Percentiles rank a stretch among this genome's conserved stretches.
These are phyloP conservation scores for Aciculosporium take DNA, from an alignment of 2,329 filamentous ascomycete species.

Conservation along the genomic window DNA sequence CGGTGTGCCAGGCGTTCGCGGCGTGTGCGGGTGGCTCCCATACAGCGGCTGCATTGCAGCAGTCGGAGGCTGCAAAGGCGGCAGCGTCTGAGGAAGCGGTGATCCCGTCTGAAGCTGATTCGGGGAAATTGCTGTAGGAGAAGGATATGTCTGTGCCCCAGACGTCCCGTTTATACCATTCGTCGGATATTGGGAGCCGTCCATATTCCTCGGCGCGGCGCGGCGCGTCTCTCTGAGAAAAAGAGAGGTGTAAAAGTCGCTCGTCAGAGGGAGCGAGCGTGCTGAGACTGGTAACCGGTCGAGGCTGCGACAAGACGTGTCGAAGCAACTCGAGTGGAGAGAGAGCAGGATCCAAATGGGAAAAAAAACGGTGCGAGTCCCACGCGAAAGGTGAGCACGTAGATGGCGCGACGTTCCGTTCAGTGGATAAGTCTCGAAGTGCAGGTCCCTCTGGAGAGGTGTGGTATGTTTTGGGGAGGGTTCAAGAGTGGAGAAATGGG, in stretches of 20 bases:
- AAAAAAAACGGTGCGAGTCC: conserved; percentile 10
- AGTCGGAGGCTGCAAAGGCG: conserved; percentile 36
- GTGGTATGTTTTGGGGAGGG: conserved; percentile 29
- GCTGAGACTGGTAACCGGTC: conserved; percentile 1
- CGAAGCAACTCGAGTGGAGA: conserved; percentile 8
- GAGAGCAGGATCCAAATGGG: conserved; percentile 9
- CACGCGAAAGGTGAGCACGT: conserved; percentile 14
- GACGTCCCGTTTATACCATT: conserved; percentile 42
- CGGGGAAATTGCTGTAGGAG: conserved; percentile 36
- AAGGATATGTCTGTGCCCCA: conserved; percentile 34
- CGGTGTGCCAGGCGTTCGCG: conserved; percentile 47
- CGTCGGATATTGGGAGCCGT: conserved; percentile 39
- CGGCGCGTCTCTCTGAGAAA: conserved; percentile 15
- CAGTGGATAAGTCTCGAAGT: conserved; percentile 26
- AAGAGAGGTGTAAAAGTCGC: background rate
- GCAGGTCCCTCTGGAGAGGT: conserved; percentile 24
- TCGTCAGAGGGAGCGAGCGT: background rate
- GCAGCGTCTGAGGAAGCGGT: conserved; percentile 38
- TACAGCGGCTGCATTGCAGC: conserved; percentile 32
- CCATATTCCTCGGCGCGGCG: conserved; percentile 34
- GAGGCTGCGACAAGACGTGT: conserved; percentile 4
- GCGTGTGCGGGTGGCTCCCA: conserved; percentile 46
- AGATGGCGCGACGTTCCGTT: conserved; percentile 16
- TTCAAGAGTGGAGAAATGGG: conserved; percentile 31
- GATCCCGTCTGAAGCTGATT: conserved; percentile 35